Evolutionary conservation across 2,329 filamentous ascomycete species (phyloP).

Genomic region (Chaetomium olivaceum): DNA sequence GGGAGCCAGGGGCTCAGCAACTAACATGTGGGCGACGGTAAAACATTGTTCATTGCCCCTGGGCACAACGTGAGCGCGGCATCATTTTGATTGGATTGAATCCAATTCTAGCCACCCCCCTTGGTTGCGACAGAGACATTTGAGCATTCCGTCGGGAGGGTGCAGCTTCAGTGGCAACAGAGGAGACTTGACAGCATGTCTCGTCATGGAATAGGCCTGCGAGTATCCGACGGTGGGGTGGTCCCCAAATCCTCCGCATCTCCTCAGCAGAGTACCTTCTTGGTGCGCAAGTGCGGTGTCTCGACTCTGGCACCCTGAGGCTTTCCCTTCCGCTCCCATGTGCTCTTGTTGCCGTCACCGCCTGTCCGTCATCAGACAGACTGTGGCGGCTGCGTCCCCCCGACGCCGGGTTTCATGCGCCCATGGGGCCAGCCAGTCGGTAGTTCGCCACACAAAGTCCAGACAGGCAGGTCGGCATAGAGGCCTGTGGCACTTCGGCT

Average conservation of each 20-base stretch:
- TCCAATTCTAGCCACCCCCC: neutral
- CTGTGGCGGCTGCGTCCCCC: neutral
- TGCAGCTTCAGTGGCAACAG: constrained; percentile 6
- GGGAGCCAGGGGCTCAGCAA: neutral
- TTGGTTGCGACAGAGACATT: neutral
- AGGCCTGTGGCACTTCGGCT: neutral
- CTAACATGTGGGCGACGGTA: neutral
- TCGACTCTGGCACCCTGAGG: neutral
- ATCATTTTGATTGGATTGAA: constrained; percentile 8
- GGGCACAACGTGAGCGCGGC: constrained; percentile 7
- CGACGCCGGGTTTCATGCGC: neutral
- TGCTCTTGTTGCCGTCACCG: neutral
- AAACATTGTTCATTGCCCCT: constrained; percentile 5
- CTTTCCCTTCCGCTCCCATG: neutral
- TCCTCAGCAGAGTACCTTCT: neutral
- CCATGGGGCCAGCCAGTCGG: neutral
- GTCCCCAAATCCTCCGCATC: constrained; percentile 8
- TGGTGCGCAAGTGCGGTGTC: neutral
- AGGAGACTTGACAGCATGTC: constrained; percentile 18
- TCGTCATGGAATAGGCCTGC: constrained; percentile 6
- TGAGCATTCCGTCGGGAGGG: neutral
- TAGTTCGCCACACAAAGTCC: constrained; percentile 11
- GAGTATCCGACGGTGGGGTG: neutral
- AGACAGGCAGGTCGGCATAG: neutral
- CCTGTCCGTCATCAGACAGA: neutral